Evolutionary conservation across 805 yeast species (phyloP).

Genomic region (Metschnikowia similis): DNA sequence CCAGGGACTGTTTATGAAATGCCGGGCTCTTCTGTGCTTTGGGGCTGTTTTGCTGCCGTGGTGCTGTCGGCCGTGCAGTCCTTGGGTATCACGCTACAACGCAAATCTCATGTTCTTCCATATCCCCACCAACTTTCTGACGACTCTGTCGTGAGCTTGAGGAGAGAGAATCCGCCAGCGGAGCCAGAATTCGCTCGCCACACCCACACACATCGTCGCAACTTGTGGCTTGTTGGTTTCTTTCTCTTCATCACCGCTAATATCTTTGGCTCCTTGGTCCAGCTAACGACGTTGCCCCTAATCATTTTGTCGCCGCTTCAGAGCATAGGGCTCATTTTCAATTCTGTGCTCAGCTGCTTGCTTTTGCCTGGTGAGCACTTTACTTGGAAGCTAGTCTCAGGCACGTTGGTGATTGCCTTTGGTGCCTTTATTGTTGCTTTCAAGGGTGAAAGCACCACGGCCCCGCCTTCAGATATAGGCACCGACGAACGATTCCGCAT

Average conservation of each 20-base stretch:
- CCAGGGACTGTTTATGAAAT: constrained; percentile 1
- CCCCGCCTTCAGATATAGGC: constrained; percentile 22
- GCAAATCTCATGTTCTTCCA: constrained; percentile 62
- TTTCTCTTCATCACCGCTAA: constrained; percentile 67
- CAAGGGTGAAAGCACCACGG: constrained; percentile 46
- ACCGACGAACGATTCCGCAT: constrained; percentile 33
- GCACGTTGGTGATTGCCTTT: constrained; percentile 61
- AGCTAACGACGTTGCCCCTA: constrained; percentile 77
- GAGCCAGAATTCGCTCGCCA: constrained; percentile 16
- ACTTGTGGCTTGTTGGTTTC: constrained; percentile 75
- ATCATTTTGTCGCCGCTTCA: constrained; percentile 78
- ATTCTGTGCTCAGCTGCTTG: constrained; percentile 64
- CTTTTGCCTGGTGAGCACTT: constrained; percentile 65
- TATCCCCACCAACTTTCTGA: constrained; percentile 12
- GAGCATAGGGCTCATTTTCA: constrained; percentile 84
- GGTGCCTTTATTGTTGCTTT: constrained; percentile 80
- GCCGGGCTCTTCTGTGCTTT: constrained; percentile 12
- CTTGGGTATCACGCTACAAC: constrained; percentile 74
- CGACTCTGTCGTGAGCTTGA: constrained; percentile 7
- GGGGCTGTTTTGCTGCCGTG: constrained; percentile 67
- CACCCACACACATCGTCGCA: constrained; percentile 39
- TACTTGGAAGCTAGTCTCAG: constrained; percentile 51
- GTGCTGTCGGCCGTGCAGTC: constrained; percentile 76
- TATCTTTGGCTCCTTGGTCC: constrained; percentile 75
- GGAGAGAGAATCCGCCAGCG: constrained; percentile 6